Evolutionary conservation across 768 basidiomycete genomes (phyloP), one percentile per base, ranked within the genome.

Genomic region (Albatrellus ellisii): DNA sequence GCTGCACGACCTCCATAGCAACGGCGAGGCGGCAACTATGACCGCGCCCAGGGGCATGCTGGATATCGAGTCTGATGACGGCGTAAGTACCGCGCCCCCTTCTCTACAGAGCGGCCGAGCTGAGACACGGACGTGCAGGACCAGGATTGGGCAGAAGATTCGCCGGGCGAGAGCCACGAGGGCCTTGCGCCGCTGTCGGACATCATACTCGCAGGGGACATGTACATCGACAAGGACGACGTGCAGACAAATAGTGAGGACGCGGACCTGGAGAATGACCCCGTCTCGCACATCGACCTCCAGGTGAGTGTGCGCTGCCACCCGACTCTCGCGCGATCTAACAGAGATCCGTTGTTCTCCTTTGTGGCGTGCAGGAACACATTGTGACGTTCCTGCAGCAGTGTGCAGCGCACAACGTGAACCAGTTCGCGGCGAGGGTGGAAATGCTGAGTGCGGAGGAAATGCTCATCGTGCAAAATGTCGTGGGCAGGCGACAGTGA

Each of bases 131-230:
- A 36, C 12, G 37, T 58, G 22, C 57, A 87, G 69, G 84, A 90
- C 48, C 88, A 88, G 26, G 87, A 88, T n/a, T 98, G 94, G 94
- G 72, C 75, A 8, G 91, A 95, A 52, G 90, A 91, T 54, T 90
- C 86, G 43, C 70, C 75, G 52, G 62, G 64, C 6, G 61, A 70
- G 52, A 82, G 76, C 52, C 66, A 76, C 38, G 83, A 85, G n/a
- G 83, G 88, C 52, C 76, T 86, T 49, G 75, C 78, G 18, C 87
- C 78, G 65, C 62, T 95, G 27, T 89, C 89, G 4, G 85, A 90
- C 36, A 69, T 88, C 67, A 69, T 90, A 37, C 79, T 82, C 9
- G 75, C 78, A 1, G 77, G 73, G 37, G 83, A 78, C 6, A 67
- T 75, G 53, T 72, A 78, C 20, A 75, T 81, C 52, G 85, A 86